phyloP scores from a whole-genome alignment of 148 eudicot species.

The Diospyros lotus region DNA sequence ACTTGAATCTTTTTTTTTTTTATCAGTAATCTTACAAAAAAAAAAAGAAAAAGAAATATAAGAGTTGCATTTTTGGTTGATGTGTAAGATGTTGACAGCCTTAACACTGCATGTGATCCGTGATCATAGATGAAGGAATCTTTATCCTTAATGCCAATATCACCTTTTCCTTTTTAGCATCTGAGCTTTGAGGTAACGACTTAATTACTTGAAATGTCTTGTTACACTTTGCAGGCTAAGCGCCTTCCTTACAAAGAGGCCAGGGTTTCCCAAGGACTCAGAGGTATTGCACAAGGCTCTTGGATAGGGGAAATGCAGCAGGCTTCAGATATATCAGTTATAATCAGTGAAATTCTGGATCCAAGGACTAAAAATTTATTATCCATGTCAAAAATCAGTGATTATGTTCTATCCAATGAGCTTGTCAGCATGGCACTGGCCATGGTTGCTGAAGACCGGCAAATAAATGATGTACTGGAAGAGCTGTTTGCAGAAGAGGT shows the following conservation, averaged over 20 bases:
- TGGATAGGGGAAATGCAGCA: conserved; percentile 68
- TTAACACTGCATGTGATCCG: too few species aligned
- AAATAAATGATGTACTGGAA: conserved; percentile 51
- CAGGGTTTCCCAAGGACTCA: conserved; percentile 31
- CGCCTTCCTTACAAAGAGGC: conserved; percentile 48
- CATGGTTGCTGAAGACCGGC: conserved; percentile 67
- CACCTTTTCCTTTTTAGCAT: too few species aligned
- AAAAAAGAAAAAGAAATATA: too few species aligned
- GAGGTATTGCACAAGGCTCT: conserved; percentile 48
- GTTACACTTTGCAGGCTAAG: conserved; percentile 39
- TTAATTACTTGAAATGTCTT: not conserved
- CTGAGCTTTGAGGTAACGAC: too few species aligned
- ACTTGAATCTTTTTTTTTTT: not conserved
- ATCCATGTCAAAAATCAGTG: conserved; percentile 59
- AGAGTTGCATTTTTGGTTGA: too few species aligned
- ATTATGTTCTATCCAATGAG: conserved; percentile 58
- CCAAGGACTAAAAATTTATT: conserved; percentile 52
- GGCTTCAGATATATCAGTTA: conserved; percentile 54
- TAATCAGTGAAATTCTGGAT: conserved; percentile 55
- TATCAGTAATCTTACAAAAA: too few species aligned
- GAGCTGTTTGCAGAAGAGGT: conserved; percentile 71
- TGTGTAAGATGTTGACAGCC: too few species aligned
- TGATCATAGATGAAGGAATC: too few species aligned
- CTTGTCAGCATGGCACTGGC: conserved; percentile 65
- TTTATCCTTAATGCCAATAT: too few species aligned